Base-by-base conservation (phyloP, 2,329 filamentous ascomycete species). In the Coniochaeta sp. region DNA sequence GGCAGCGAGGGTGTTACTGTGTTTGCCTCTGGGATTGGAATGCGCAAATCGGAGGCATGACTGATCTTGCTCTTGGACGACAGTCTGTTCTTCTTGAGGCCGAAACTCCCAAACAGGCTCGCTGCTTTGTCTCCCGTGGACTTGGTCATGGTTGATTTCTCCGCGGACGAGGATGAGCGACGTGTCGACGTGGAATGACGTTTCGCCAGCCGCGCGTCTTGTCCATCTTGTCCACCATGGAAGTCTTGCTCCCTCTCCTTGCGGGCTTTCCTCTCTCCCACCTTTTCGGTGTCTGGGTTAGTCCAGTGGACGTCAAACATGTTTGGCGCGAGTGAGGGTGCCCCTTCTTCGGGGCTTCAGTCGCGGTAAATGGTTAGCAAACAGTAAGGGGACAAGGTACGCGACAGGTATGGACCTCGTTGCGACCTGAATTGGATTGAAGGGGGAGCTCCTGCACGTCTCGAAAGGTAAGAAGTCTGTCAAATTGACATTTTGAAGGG, bases 261-360 rank as follows among this genome's bases (percentile, higher is more conserved):
- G 47, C 71, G 73, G 1, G 73, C 70, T 14, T 73, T 73, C 51
- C 74, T 71, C 60, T 82, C 74, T 3, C 78, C 76, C 14, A 81
- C 71, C 8, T 73, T 69, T 64, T 82, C 76, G 52, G 71, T 67
- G 48, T 76, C 68, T 20, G 75, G 76, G 52, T 82, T 79, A 4
- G 77, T 77, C 79, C 79, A 83, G 46, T 79, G 66, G 28, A 82
- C 75, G 60, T 82, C 78, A 61, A 80, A 82, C 79, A 83, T 83
- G 42, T 52, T 63, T 58, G 22, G 14, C 32, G 47, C 42, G n/a
- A 40, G 16, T 22, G 16, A 38, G 18, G 14, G 38, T 22, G 7
- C 12, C 9, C 20, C n/a, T 14, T 6, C 8, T 24, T 16, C 7
- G 10, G 13, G 2, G 35, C 20, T 35, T 35, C 12, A 26, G n/a